phyloP scores from a whole-genome alignment of 371 early-diverging fungal species.

The Rhizopus sp. region DNA sequence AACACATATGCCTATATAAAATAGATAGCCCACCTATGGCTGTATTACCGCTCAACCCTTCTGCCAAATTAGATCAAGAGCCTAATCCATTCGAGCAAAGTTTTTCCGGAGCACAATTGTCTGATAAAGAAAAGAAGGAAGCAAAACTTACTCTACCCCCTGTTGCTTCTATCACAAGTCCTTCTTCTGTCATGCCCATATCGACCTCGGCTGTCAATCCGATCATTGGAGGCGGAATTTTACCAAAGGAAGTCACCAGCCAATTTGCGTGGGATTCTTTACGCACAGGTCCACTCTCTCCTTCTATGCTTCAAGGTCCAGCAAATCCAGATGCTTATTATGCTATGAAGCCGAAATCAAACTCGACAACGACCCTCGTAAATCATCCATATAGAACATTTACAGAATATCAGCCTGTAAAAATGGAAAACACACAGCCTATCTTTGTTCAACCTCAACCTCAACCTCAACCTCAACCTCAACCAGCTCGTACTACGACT shows the following conservation, averaged over 20 bases:
- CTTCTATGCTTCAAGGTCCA: conserved; percentile 76
- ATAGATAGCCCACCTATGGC: conserved; percentile 38
- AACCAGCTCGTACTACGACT: not conserved
- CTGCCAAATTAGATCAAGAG: conserved; percentile 75
- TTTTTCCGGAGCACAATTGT: conserved; percentile 54
- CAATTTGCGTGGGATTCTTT: conserved; percentile 68
- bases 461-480: too few relatives aligned
- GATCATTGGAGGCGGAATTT: conserved; percentile 35
- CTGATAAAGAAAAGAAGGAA: conserved; percentile 15
- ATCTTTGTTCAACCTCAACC: conserved; percentile 5
- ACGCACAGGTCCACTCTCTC: conserved; percentile 76
- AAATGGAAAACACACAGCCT: conserved; percentile 6
- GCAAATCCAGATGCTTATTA: conserved; percentile 47
- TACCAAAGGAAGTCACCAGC: conserved; percentile 49
- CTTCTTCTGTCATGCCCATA: conserved; percentile 27
- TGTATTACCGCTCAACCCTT: conserved; percentile 37
- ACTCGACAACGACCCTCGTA: conserved; percentile 6
- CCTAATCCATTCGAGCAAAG: conserved; percentile 89
- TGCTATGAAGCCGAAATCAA: conserved; percentile 2
- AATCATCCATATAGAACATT: conserved; percentile 5
- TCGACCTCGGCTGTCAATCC: conserved; percentile 34
- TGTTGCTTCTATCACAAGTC: conserved; percentile 46
- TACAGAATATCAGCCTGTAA: conserved; percentile 1
- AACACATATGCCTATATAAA: not conserved
- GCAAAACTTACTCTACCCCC: conserved; percentile 38